A percentile compares a stretch with the other conserved stretches of the same genome.
These are phyloP conservation scores for Lactifluus subvellereus DNA, from an alignment of 768 basidiomycete genomes.

Conservation along the genomic window DNA sequence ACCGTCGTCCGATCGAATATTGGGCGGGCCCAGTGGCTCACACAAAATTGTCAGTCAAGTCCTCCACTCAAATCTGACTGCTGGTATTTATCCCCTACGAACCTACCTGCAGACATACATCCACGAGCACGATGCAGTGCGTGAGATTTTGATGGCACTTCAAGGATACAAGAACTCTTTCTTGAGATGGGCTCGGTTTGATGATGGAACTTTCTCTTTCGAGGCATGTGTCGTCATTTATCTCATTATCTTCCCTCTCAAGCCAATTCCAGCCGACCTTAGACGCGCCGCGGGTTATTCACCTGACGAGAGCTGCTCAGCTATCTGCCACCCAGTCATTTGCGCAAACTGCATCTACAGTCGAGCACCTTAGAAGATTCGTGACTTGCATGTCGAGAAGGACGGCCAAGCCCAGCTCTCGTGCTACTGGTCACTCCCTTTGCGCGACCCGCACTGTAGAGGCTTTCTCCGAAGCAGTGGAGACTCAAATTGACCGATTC, in stretches of 20 bases:
- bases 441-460: constrained; percentile 58
- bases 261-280: constrained; percentile 37
- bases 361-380: constrained; percentile 61
- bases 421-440: constrained; percentile 12
- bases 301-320: constrained; percentile 62
- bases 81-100: constrained; percentile 24
- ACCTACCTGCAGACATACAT: constrained; percentile 51
- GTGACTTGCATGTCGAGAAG: constrained; percentile 41
- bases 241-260: neutral
- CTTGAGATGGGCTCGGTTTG: constrained; percentile 33
- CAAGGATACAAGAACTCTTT: constrained; percentile 67
- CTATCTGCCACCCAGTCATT: constrained; percentile 57
- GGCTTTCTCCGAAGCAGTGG: constrained; percentile 75
- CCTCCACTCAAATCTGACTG: constrained; percentile 2
- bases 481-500: constrained; percentile 50
- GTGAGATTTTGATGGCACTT: constrained; percentile 69
- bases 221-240: constrained; percentile 23
- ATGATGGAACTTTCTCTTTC: constrained; percentile 31
- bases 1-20: constrained; percentile 38
- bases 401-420: constrained; percentile 26
- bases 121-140: constrained; percentile 66
- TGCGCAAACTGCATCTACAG: constrained; percentile 50
- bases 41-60: constrained; percentile 7
- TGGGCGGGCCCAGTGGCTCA: constrained; percentile 29
- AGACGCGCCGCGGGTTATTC: constrained; percentile 55